Evolutionary conservation across 2,329 filamentous ascomycete genomes (phyloP), one percentile per base, ranked within the genome.

Genomic region (Domatiomyces catenatus): DNA sequence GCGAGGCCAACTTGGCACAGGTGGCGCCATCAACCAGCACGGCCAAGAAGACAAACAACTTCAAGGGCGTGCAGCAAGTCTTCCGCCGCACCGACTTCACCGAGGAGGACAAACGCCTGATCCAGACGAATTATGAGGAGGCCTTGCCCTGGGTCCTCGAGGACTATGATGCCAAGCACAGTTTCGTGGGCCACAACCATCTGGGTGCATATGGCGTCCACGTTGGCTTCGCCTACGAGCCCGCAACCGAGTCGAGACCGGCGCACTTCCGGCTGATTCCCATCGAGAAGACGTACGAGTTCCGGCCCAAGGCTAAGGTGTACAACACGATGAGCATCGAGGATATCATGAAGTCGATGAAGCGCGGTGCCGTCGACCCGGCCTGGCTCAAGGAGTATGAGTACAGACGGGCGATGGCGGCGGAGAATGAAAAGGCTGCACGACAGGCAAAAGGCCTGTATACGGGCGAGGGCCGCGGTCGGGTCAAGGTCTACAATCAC

Each of bases 141-240:
- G 87, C 90, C 3, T 72, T 95, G 47, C 92, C 92, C 5, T 98
- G 92, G 92, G 89, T 95, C 64, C 68, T 98, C 36, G 92, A 98
- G 64, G 92, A 98, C 65, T 93, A 89, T 42, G 90, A 98, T 61
- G 87, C 88, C 56, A 94, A 90, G 66, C 90, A 94, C 60, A 84
- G 86, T 2, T 96, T 89, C 87, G 82, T 92, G 32, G 92, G 89
- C 44, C 84, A 82, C 51, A 95, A 96, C 60, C 85, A 96, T 60
- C 84, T 84, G 22, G 86, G 88, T 17, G 75, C 96, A 39, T 94
- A 90, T 0, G 83, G 90, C 60, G 75, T 72, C 1, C 81, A 86
- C 48, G 86, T 88, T 48, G 83, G 93, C 57, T 83, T 93, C 49
- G 76, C 90, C 42, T 75, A 86, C 44, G 83, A 87, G 32, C 47